These are phyloP conservation scores for Haplosporangium sp. DNA, from an alignment of 371 early-diverging fungal genomes.

Conservation along the genomic window DNA sequence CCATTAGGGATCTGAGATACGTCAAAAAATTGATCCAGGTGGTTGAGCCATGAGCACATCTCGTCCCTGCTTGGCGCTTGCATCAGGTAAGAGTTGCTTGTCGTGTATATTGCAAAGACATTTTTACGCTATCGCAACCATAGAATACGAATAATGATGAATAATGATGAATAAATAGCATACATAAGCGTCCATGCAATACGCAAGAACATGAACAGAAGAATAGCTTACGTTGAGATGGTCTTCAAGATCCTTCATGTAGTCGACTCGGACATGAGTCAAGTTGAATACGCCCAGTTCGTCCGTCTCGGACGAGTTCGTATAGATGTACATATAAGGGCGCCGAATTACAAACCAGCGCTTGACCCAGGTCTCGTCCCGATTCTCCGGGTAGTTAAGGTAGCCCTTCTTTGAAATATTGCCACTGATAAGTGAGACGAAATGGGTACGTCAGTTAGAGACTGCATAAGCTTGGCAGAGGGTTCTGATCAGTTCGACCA, in stretches of 20 bases:
- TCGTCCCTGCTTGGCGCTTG: constrained; percentile 77
- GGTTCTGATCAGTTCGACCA: neutral
- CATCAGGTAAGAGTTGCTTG: constrained; percentile 81
- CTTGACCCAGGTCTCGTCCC: constrained; percentile 77
- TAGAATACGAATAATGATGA: neutral
- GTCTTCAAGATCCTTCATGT: constrained; percentile 72
- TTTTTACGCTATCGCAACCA: constrained; percentile 60
- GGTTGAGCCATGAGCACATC: constrained; percentile 80
- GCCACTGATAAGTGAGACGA: constrained; percentile 47
- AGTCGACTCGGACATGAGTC: constrained; percentile 76
- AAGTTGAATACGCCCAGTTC: constrained; percentile 83
- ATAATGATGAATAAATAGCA: neutral
- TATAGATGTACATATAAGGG: constrained; percentile 86
- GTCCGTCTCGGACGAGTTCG: constrained; percentile 68
- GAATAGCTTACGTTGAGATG: constrained; percentile 68
- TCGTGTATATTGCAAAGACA: constrained; percentile 87
- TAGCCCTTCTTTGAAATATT: constrained; percentile 74
- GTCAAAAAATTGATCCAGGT: constrained; percentile 51
- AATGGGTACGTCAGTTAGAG: too few species aligned
- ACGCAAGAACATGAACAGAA: neutral
- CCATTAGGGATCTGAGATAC: constrained; percentile 32
- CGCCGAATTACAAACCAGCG: constrained; percentile 88
- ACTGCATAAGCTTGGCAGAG: neutral
- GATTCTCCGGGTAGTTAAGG: constrained; percentile 70
- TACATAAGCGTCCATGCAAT: neutral